Conservation (phyloP, 2,329 filamentous ascomycete species). For the Penicillium sp. region DNA sequence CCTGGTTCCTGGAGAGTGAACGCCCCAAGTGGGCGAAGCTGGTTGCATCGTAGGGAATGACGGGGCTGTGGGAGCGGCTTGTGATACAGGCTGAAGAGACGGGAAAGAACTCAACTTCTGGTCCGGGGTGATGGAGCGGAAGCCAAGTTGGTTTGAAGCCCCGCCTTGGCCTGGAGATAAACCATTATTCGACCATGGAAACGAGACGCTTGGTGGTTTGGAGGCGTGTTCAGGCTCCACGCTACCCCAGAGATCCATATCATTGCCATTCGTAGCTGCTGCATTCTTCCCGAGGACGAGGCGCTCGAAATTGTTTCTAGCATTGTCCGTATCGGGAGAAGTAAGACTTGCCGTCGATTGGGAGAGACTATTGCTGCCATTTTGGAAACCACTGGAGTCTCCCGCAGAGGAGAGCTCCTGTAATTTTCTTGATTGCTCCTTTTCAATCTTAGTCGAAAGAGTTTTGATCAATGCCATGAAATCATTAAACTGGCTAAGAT, state of each 20-base stretch:
- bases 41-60: conserved; percentile 30
- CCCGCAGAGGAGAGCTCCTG: conserved; percentile 70
- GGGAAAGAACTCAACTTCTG: conserved; percentile 47
- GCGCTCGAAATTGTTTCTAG: conserved; percentile 74
- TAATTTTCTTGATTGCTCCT: conserved; percentile 82
- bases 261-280: conserved; percentile 34
- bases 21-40: conserved; percentile 23
- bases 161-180: conserved; percentile 18
- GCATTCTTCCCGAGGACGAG: conserved; percentile 71
- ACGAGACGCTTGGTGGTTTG: conserved; percentile 29
- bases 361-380: conserved; percentile 25
- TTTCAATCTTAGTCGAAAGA: conserved; percentile 74
- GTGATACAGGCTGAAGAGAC: conserved; percentile 43
- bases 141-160: conserved; percentile 19
- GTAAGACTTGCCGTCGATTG: conserved; percentile 23
- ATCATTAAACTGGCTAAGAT: conserved; percentile 78
- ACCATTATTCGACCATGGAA: conserved; percentile 41
- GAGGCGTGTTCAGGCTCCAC: conserved; percentile 30
- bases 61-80: conserved; percentile 27
- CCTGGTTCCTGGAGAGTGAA: conserved; percentile 14
- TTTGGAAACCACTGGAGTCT: conserved; percentile 44
- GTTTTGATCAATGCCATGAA: conserved; percentile 87
- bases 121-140: conserved; percentile 52
- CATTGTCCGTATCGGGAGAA: conserved; percentile 50
- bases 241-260: conserved; percentile 32